Evolutionary conservation across 2,329 filamentous ascomycete genomes (phyloP), one percentile per base, ranked within the genome.

Genomic region (Ophioceras dolichostomum): DNA sequence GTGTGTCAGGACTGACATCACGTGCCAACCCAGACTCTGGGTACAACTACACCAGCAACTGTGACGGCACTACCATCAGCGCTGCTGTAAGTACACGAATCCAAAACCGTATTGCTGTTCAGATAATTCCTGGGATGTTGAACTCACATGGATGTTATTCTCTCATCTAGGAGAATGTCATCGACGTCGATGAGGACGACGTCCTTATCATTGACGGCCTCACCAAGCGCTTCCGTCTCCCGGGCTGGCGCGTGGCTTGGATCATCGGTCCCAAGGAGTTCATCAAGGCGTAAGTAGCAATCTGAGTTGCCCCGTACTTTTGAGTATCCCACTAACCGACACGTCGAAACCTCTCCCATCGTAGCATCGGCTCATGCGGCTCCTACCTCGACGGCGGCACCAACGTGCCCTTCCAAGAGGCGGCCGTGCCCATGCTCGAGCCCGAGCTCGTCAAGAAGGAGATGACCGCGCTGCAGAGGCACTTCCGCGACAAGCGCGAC

Each of bases 181-280:
- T 86, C 39, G 87, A 95, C 49, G 87, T 95, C 13, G 76, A 95
- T 54, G 73, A 84, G 52, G 85, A 93, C 42, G 85, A 94, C 52
- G 88, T 96, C 2, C 73, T 96, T 45, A 84, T 96, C 58, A 89
- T 96, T 46, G 89, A 96, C 55, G 89, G 89, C 35, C 72, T 96
- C 19, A 96, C 89, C 49, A 96, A 96, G 73, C 83, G 89, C 43
- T 96, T 96, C 73, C 80, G 89, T 47, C 77, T 96, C 22, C 89
- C 89, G 2, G 89, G 89, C 43, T 96, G 89, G 87, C 83, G 89
- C 56, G 88, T 96, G 31, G 88, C 89, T 6, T 96, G 89, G 89
- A 87, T 96, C 48, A 59, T 96, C 39, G 89, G 89, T 2, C 89
- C 89, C 46, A 95, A 94, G 67, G 88, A 94, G 51, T 96, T 94